Base-by-base conservation (phyloP, 345 rosid genomes). In the Syzygium aromaticum region DNA sequence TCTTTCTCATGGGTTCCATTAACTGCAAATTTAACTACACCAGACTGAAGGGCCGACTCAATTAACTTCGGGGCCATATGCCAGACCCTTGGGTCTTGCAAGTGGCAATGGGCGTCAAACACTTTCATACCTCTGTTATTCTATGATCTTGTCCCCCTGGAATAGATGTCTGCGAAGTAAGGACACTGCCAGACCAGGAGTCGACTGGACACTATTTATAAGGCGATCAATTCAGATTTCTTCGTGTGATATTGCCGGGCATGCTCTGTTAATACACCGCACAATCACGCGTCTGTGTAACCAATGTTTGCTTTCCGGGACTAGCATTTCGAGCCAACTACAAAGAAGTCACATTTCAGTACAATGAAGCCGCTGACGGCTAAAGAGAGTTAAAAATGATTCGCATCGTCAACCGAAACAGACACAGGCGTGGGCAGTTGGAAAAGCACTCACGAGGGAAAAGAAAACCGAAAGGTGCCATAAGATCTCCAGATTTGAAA, bases 91-190 rank as follows among this genome's bases (percentile, higher is more conserved):
- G 99, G 95, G 91, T 98, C 99, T 89, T 96, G 99, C 25, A 98
- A 95, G 91, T 98, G 99, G 92, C 99, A 98, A 93, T 98, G 99
- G 33, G 94, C 96, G 73, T 98, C 99, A 85, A 98, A 98, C 87
- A 98, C 88, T 88, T 94, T 95, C 93, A 96, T 93, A n/a, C 49
- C 21, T 51, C 53, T 38, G 49, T 73, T 73, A 2, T 73, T 0
- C 43, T 73, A 73, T 73, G 49, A 38, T 73, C 80, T 22, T 73
- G 49, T 73, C 49, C 7, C 80, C 80, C 80, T 1, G 38, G 80
- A 38, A 73, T 38, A 19, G 80, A 73, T 73, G 80, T 30, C 78
- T 33, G 19, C 2, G 6, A 67, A 67, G 6, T 30, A 16, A 67
- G 12, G 43, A 30, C 3, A 67, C 9, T 30, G 43, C 23, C 23